These are phyloP conservation scores for Grosmannia serpens DNA, from an alignment of 2,329 filamentous ascomycete species.

Conservation along the genomic window DNA sequence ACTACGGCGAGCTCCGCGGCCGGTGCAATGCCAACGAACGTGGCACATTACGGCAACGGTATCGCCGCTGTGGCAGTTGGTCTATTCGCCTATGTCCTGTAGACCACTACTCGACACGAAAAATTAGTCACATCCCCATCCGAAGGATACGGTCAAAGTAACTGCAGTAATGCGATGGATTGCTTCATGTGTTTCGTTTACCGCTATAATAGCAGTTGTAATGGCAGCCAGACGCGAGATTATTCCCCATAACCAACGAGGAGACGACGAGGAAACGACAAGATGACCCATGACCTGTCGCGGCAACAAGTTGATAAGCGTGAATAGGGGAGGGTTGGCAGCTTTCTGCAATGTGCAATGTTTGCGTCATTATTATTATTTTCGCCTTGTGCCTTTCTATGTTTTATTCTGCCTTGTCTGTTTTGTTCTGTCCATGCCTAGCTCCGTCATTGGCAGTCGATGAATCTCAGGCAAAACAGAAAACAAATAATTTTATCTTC, in stretches of 20 bases:
- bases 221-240: neutral
- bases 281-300: neutral
- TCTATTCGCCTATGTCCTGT: constrained; percentile 41
- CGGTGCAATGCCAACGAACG: constrained; percentile 18
- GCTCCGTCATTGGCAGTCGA: neutral
- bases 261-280: neutral
- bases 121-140: neutral
- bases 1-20: constrained; percentile 7
- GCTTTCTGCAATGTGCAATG: neutral
- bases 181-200: neutral
- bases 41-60: constrained; percentile 29
- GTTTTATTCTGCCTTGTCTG: neutral
- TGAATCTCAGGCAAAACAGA: neutral
- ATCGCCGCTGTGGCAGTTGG: constrained; percentile 38
- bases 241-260: neutral
- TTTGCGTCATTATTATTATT: neutral
- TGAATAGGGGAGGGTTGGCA: neutral
- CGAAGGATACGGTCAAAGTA: neutral
- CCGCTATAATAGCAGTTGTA: neutral
- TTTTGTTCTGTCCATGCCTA: neutral
- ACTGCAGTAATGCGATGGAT: neutral
- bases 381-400: neutral
- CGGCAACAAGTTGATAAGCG: neutral
- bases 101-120: constrained; percentile 10
- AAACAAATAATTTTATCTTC: neutral